Evolutionary conservation across 208 protist species (phyloP).

Genomic region (Lotmaria passim): DNA sequence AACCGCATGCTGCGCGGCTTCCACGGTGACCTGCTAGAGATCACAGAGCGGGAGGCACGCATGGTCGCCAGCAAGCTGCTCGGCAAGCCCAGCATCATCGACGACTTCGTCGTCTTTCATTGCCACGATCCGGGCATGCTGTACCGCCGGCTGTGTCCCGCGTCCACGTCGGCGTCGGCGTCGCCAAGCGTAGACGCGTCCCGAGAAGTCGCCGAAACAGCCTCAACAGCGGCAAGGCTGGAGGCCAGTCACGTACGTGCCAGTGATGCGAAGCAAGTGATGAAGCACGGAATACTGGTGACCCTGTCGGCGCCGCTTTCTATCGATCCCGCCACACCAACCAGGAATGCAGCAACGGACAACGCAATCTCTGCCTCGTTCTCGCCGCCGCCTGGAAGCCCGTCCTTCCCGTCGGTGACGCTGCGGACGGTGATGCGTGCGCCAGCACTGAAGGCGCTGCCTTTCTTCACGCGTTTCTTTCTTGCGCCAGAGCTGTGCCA

Average conservation of each 20-base stretch:
- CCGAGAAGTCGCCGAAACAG: neutral
- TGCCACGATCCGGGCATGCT: constrained; percentile 25
- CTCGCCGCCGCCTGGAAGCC: neutral
- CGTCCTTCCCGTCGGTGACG: neutral
- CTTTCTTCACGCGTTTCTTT: constrained; percentile 68
- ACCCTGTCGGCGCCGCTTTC: constrained; percentile 17
- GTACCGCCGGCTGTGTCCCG: constrained; percentile 13
- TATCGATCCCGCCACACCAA: neutral
- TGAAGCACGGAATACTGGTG: constrained; percentile 13
- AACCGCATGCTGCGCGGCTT: constrained; percentile 66
- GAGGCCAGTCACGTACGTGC: neutral
- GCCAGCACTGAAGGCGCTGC: constrained; percentile 27
- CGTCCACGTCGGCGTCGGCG: neutral
- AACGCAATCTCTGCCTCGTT: neutral
- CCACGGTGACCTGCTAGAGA: constrained; percentile 65
- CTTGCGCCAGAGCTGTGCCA: constrained; percentile 72
- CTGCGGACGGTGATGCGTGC: constrained; percentile 8
- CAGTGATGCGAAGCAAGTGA: neutral
- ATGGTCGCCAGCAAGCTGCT: constrained; percentile 47
- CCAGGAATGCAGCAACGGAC: neutral
- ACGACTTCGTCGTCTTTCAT: constrained; percentile 66
- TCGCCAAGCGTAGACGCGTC: neutral
- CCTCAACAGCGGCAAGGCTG: neutral
- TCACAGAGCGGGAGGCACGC: constrained; percentile 65
- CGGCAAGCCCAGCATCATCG: constrained; percentile 48